These are phyloP conservation scores for Crassisporium funariophilum DNA, from an alignment of 768 basidiomycete genomes.

Conservation along the genomic window DNA sequence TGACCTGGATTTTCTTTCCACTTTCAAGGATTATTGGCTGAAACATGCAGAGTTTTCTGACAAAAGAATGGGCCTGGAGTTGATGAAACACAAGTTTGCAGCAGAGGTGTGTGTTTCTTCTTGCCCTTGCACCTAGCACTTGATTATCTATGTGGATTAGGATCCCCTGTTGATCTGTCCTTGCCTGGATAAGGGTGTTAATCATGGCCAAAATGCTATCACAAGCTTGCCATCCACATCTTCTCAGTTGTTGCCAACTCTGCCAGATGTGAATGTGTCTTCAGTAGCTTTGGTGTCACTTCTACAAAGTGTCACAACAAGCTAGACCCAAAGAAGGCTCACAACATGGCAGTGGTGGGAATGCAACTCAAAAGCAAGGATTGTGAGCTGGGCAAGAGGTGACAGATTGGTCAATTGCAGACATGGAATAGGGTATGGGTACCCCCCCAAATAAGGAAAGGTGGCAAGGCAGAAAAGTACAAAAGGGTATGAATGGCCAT, in stretches of 20 bases:
- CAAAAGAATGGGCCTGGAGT: background rate
- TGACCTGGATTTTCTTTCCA: background rate
- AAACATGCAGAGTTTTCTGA: background rate
- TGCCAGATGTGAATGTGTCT: constrained; percentile 16
- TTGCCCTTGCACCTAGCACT: background rate
- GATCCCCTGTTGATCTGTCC: constrained; percentile 1
- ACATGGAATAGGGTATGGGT: too few relatives aligned
- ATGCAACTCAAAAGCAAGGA: constrained; percentile 4
- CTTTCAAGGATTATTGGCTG: constrained; percentile 3
- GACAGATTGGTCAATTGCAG: too few relatives aligned
- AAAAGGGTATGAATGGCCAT: too few relatives aligned
- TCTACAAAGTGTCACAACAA: constrained; percentile 21
- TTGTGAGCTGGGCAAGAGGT: background rate
- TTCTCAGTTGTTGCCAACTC: constrained; percentile 20
- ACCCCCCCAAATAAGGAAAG: too few relatives aligned
- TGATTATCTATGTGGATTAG: background rate
- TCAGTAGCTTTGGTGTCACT: constrained; percentile 18
- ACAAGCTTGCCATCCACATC: constrained; percentile 9
- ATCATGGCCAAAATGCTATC: constrained; percentile 5
- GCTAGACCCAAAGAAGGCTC: constrained; percentile 11
- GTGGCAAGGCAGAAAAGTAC: too few relatives aligned
- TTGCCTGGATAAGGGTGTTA: background rate
- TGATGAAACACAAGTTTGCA: constrained; percentile 4
- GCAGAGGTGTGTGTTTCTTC: background rate
- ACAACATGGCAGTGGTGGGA: constrained; percentile 10